Evolutionary conservation across 2,329 filamentous ascomycete species (phyloP).

Genomic region (Chaetomiaceae sp.): DNA sequence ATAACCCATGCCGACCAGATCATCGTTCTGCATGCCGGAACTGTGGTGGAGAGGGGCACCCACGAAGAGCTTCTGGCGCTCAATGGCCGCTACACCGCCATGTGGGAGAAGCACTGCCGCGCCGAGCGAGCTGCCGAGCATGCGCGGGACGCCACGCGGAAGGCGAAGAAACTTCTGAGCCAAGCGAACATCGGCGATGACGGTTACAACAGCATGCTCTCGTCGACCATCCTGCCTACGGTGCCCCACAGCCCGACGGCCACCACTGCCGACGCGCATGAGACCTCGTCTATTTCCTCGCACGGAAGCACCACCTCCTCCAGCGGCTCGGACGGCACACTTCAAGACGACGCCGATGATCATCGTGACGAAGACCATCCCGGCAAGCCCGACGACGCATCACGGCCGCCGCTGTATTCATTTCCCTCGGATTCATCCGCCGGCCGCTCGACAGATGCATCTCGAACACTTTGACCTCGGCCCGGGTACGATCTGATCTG

Average conservation of each 20-base stretch:
- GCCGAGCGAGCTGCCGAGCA: conserved; percentile 66
- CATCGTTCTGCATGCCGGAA: conserved; percentile 71
- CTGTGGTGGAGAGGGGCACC: conserved; percentile 71
- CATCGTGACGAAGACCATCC: conserved; percentile 5
- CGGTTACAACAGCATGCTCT: conserved; percentile 44
- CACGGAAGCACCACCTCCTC: conserved; percentile 13
- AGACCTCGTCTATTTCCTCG: conserved; percentile 20
- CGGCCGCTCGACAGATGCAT: conserved; percentile 16
- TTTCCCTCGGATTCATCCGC: conserved; percentile 19
- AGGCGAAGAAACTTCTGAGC: conserved; percentile 43
- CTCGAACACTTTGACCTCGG: conserved; percentile 2
- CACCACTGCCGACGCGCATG: conserved; percentile 25
- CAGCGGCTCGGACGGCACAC: conserved; percentile 22
- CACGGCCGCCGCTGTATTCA: conserved; percentile 18
- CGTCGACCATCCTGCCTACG: conserved; percentile 40
- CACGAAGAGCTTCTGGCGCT: conserved; percentile 69
- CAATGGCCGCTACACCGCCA: conserved; percentile 71
- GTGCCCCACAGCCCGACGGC: conserved; percentile 32
- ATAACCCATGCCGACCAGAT: conserved; percentile 86
- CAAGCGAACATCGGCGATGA: conserved; percentile 48
- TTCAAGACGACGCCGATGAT: conserved; percentile 23
- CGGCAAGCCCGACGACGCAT: conserved; percentile 5
- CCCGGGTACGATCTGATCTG: background rate
- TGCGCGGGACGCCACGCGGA: conserved; percentile 43
- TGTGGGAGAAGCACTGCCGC: conserved; percentile 87